Evolutionary conservation across 371 early-diverging fungal genomes (phyloP), one percentile per base, ranked within the genome.

Genomic region (Mortierella sp.): DNA sequence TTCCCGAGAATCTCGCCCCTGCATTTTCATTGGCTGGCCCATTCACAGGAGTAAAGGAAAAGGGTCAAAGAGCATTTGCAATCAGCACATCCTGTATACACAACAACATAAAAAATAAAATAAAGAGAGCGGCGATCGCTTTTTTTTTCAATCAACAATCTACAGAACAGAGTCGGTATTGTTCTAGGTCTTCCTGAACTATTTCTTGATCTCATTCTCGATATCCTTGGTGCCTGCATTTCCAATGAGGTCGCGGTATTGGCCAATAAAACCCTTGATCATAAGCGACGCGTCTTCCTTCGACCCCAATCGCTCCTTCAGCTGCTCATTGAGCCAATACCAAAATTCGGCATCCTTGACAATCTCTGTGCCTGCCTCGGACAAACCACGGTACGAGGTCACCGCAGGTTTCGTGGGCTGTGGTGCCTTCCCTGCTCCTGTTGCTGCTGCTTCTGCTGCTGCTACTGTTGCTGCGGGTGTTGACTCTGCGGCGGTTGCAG

Each of bases 201-300:
- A 77, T 28, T 78, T 84, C 76, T 77, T 79, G 55, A 84, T 77
- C 47, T 58, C 57, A n/a, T 68, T 80, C 76, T 84, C 84, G 54
- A 84, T 84, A 19, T 80, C 79, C 74, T 81, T 84, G 8, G 84
- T 84, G 16, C 73, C 76, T 28, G 84, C 75, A 73, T 84, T 84
- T 44, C 84, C 84, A 73, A 84, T 73, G 47, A 84, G 45, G 72
- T 84, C 84, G 1, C 84, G 75, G 60, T 84, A 84, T 55, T 84
- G 84, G 65, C 84, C 84, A 73, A 84, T 68, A 38, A 84, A 84
- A 7, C 84, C 84, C 72, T 84, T 84, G 70, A 81, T 47, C 84
- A 84, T 84, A 76, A 68, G 31, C 26, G 80, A 70, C 58, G 84
- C 81, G 48, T 84, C 84, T 65, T 84, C 84, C 47, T 84, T 80